Evolutionary conservation across 2,329 filamentous ascomycete species (phyloP), one percentile per base, ranked within the genome.

Genomic region (Rhynchosporium secalis): DNA sequence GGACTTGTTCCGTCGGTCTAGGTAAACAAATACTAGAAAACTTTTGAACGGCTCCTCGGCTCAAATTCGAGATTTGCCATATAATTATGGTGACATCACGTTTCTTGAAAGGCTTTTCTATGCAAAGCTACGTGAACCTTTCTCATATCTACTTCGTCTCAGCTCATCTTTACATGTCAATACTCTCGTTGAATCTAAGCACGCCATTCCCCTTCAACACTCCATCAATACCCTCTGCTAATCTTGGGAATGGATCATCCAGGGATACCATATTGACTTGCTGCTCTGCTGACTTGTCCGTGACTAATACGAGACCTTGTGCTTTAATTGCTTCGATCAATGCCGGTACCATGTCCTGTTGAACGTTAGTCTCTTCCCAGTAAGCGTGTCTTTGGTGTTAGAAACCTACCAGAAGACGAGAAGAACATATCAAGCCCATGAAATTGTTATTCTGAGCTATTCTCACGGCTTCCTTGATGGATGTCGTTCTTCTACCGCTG

Each of bases 401-500:
- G n/a, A 61, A 43, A 82, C 88, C 72, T 82, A 96, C 92, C 79
- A 99, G 77, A 66, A 99, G 81, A 68, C 89, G 85, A 38, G 91
- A 94, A 69, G 88, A 92, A 77, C 93, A 97, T 64, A 98, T 91
- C 72, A 99, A 76, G 3, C 95, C 95, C 95, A 99, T 99, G 68
- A 99, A 91, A 75, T 99, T 99, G 75, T 99, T 99, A 74, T 88
- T 91, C 76, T 96, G 90, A 28, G 94, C 93, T 72, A 96, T 92
- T 66, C 93, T 85, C 13, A 97, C 95, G 4, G 91, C 91, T 75
- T 99, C 94, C 78, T 98, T 99, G 69, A 98, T 91, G 5, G 92
- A 96, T 67, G 89, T 89, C 13, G 88, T 90, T 54, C 87, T 85
- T 61, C 89, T 83, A 15, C 90, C 91, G 68, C 86, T 90, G 68